A percentile compares a stretch with the other conserved stretches of the same genome.
These are phyloP conservation scores for Kluyveromyces wickerhamii DNA, from an alignment of 805 yeast genomes.

Conservation along the genomic window DNA sequence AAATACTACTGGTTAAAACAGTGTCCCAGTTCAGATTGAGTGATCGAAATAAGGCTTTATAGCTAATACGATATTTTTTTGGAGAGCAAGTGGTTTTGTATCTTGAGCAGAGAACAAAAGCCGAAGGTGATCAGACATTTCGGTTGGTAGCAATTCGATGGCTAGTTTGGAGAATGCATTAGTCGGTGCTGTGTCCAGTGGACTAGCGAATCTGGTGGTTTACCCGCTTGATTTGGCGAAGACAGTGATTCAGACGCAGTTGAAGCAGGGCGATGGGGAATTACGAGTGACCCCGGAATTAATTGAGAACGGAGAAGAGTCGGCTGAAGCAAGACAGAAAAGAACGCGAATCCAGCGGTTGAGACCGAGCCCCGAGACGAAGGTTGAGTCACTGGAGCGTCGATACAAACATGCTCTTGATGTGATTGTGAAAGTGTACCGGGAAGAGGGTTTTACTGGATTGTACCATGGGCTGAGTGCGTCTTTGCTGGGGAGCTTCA, in stretches of 20 bases:
- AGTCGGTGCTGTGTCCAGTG: slow-evolving; percentile 77
- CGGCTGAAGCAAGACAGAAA: slow-evolving; percentile 1
- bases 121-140: no score
- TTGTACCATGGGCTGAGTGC: slow-evolving; percentile 68
- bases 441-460: slow-evolving; percentile 53
- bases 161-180: slow-evolving; percentile 62
- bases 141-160: slow-evolving; percentile 30
- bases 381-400: slow-evolving; percentile 16
- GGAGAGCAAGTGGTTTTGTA: no score
- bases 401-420: slow-evolving; percentile 51
- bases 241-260: slow-evolving; percentile 68
- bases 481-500: slow-evolving; percentile 60
- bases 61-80: no score
- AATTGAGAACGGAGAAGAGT: slow-evolving; percentile 5
- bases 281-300: background rate
- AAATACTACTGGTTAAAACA: no score
- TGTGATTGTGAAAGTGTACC: slow-evolving; percentile 50
- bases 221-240: slow-evolving; percentile 77
- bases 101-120: no score
- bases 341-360: slow-evolving; percentile 12
- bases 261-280: slow-evolving; percentile 11
- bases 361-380: slow-evolving; percentile 5
- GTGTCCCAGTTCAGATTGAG: no score
- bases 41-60: no score
- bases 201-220: slow-evolving; percentile 67